Percentiles rank a stretch among this genome's conserved stretches.
Evolutionary conservation across 345 rosid species (phyloP).

Genomic region (Ricinus communis): DNA sequence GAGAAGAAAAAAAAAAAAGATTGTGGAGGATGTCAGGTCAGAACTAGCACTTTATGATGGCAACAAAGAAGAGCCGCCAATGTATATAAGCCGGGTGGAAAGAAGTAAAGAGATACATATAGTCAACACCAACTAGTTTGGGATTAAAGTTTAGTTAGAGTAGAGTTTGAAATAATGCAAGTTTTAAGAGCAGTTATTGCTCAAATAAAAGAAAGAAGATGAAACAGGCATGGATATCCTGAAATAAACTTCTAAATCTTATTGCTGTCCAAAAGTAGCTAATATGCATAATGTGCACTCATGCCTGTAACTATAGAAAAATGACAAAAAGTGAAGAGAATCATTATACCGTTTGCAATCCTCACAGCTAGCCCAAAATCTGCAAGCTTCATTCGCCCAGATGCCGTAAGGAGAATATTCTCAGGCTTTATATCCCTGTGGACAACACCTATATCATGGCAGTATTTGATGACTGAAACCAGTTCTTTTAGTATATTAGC

Average conservation of each 20-base stretch:
- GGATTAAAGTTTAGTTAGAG: too few relatives aligned
- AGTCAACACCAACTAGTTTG: too few relatives aligned
- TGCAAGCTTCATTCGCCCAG: constrained; percentile 13
- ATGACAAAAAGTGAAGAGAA: not conserved
- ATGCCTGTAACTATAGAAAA: not conserved
- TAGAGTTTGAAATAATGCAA: too few relatives aligned
- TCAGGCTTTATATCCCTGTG: constrained; percentile 17
- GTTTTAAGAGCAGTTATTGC: not conserved
- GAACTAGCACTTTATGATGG: not conserved
- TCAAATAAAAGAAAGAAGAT: not conserved
- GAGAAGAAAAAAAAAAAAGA: not conserved
- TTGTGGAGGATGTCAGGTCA: not conserved
- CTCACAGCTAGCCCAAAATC: constrained; percentile 21
- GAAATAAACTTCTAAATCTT: not conserved
- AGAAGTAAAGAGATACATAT: too few relatives aligned
- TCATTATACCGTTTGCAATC: constrained; percentile 11
- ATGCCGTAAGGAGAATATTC: constrained; percentile 18
- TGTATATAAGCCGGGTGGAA: not conserved
- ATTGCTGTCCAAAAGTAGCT: not conserved
- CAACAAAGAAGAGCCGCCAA: not conserved
- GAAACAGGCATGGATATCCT: not conserved
- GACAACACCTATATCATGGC: constrained; percentile 23
- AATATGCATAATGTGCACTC: not conserved
- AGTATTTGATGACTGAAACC: constrained; percentile 19
- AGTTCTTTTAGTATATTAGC: constrained; percentile 12